Evolutionary conservation across 2,329 filamentous ascomycete genomes (phyloP).

Genomic region (Dothistroma septosporum): DNA sequence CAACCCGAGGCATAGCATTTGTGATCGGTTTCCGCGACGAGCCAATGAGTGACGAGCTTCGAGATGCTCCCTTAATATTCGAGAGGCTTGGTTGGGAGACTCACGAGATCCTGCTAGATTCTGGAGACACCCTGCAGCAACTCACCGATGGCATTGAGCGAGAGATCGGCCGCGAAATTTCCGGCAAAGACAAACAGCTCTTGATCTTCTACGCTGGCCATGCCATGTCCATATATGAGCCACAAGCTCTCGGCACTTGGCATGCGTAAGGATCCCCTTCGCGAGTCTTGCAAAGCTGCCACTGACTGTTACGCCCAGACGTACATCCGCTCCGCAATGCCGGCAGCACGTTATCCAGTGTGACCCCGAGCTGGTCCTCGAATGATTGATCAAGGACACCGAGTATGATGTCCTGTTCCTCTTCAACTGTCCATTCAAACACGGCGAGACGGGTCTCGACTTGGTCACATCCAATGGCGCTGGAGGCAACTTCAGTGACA

Average conservation of each 20-base stretch:
- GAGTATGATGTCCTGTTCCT: background rate
- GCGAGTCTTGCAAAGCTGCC: too few species aligned
- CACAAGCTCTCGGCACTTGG: background rate
- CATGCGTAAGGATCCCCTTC: background rate
- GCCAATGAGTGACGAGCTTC: background rate
- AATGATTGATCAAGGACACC: background rate
- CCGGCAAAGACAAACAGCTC: background rate
- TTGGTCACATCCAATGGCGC: too few species aligned
- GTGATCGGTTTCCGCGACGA: background rate
- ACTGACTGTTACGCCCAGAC: too few species aligned
- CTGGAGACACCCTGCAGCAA: background rate
- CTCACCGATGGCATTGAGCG: background rate
- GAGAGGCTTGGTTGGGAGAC: background rate
- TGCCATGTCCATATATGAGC: background rate
- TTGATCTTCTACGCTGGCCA: background rate
- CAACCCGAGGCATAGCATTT: background rate
- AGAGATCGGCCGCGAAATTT: background rate
- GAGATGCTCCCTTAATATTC: background rate
- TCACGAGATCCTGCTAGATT: background rate
- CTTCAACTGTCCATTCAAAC: background rate
- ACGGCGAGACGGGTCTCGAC: background rate
- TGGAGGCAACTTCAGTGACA: too few species aligned
- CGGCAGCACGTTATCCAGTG: too few species aligned
- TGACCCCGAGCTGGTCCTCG: background rate
- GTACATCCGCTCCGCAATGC: too few species aligned